Conservation (phyloP, 108 stramenopile species). For the Nitzschia palea region DNA sequence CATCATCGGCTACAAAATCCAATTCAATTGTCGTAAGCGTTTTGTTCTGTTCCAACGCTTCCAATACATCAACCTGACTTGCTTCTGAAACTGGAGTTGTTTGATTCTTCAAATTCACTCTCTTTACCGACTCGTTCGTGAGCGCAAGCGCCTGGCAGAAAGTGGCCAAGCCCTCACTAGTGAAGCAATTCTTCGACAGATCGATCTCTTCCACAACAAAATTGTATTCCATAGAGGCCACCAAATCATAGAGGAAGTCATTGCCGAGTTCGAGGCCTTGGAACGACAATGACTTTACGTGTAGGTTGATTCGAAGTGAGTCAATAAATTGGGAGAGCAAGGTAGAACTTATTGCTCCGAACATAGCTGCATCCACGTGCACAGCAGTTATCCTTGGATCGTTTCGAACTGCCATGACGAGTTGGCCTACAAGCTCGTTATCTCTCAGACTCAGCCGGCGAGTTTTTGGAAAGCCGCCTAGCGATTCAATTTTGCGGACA, state of each 20-base stretch:
- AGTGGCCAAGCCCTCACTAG: constrained; percentile 36
- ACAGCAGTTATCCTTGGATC: constrained; percentile 26
- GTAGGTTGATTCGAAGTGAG: constrained; percentile 32
- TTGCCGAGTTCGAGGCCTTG: constrained; percentile 40
- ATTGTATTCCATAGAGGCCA: constrained; percentile 33
- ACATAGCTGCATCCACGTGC: constrained; percentile 12
- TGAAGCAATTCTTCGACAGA: constrained; percentile 38
- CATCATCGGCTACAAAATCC: constrained; percentile 30
- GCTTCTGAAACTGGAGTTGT: constrained; percentile 37
- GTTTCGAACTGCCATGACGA: constrained; percentile 31
- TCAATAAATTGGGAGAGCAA: constrained; percentile 30
- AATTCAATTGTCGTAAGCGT: constrained; percentile 16
- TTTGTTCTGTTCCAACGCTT: constrained; percentile 28
- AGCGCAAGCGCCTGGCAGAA: constrained; percentile 34
- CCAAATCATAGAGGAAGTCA: constrained; percentile 34
- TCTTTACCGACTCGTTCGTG: constrained; percentile 18
- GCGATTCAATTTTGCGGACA: constrained; percentile 10
- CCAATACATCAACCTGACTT: constrained; percentile 26
- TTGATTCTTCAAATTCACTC: constrained; percentile 29
- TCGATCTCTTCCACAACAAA: constrained; percentile 41
- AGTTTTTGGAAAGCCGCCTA: constrained; percentile 30
- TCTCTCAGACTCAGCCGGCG: constrained; percentile 34
- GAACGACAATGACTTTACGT: constrained; percentile 31
- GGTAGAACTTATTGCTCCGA: constrained; percentile 22
- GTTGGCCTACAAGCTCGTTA: constrained; percentile 28